These are phyloP conservation scores for Sordaria brevicollis DNA, from an alignment of 495 filamentous ascomycete species.

Conservation along the genomic window DNA sequence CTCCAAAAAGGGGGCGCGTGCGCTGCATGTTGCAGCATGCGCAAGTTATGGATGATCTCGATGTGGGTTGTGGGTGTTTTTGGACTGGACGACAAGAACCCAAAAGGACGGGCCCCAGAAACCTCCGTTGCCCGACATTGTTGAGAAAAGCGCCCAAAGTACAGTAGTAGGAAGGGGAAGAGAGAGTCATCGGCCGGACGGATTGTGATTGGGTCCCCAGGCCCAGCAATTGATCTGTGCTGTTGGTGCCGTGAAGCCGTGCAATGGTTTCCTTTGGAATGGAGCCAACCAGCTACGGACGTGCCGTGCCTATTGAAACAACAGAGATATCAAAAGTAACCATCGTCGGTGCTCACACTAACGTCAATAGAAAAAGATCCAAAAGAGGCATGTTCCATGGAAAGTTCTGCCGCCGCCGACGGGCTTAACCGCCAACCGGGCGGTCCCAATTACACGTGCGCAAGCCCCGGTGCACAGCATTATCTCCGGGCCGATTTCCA, in stretches of 20 bases:
- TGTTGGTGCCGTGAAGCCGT: neutral
- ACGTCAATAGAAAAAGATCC: neutral
- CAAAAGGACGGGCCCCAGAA: neutral
- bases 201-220: neutral
- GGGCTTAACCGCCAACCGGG: neutral
- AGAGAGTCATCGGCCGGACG: neutral
- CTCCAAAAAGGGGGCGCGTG: neutral
- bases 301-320: neutral
- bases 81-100: too few relatives aligned
- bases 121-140: neutral
- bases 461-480: neutral
- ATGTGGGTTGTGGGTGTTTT: neutral
- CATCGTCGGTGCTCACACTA: neutral
- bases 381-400: neutral
- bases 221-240: neutral
- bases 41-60: neutral
- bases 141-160: neutral
- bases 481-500: neutral
- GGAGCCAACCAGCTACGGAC: neutral
- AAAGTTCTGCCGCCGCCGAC: neutral
- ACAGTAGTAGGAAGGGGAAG: neutral
- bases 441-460: neutral
- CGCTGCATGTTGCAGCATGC: neutral
- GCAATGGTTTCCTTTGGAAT: neutral
- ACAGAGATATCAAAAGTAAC: neutral